Conservation (phyloP, 2,329 filamentous ascomycete species). For the Penicillium sp. region DNA sequence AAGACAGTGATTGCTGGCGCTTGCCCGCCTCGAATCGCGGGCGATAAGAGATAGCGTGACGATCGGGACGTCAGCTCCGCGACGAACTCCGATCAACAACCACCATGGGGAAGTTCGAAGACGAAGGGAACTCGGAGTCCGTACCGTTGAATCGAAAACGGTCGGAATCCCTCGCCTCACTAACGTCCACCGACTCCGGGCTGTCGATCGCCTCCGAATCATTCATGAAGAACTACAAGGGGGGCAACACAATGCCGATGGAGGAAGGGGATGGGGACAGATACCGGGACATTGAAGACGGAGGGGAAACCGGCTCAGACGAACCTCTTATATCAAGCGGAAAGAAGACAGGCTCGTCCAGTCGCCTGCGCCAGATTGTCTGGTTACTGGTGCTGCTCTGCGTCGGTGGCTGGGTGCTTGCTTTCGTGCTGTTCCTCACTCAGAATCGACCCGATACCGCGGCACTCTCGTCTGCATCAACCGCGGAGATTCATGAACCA, state of each 20-base stretch:
- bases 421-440: constrained; percentile 45
- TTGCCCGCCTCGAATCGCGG: background rate
- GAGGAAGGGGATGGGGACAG: constrained; percentile 15
- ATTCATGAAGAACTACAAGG: constrained; percentile 31
- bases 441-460: constrained; percentile 36
- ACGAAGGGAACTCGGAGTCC: constrained; percentile 28
- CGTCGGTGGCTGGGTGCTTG: constrained; percentile 47
- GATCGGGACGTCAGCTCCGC: constrained; percentile 15
- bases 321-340: constrained; percentile 27
- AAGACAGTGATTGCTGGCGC: background rate
- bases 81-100: constrained; percentile 6
- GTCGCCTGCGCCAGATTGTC: constrained; percentile 38
- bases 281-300: constrained; percentile 42
- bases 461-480: constrained; percentile 24
- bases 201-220: constrained; percentile 35
- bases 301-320: constrained; percentile 23
- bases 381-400: constrained; percentile 45
- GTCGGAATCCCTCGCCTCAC: constrained; percentile 28
- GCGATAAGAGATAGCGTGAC: constrained; percentile 19
- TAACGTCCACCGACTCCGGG: constrained; percentile 35
- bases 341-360: constrained; percentile 28
- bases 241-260: constrained; percentile 12
- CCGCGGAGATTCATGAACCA: constrained; percentile 29
- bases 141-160: constrained; percentile 30
- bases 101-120: constrained; percentile 29